phyloP scores from a whole-genome alignment of 495 filamentous ascomycete genomes.

The Penicillium robsamsonii region DNA sequence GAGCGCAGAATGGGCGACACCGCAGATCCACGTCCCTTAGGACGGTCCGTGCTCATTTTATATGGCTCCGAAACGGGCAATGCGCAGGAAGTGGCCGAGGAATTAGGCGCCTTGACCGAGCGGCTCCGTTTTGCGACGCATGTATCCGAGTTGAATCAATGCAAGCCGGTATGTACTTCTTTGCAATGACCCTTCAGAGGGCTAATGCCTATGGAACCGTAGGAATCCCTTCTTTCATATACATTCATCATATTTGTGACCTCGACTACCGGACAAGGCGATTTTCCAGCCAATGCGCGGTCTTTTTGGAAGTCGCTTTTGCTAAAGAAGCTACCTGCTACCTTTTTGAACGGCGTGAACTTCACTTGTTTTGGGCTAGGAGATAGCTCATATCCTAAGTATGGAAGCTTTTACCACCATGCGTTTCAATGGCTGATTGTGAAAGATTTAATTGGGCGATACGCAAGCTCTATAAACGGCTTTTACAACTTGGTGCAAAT shows the following conservation, averaged over 20 bases:
- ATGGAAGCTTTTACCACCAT: conserved; percentile 13
- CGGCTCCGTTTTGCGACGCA: conserved; percentile 73
- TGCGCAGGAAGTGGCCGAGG: conserved; percentile 81
- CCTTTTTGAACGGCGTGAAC: conserved; percentile 61
- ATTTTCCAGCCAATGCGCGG: conserved; percentile 76
- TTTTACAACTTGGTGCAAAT: conserved; percentile 80
- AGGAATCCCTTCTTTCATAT: conserved; percentile 50
- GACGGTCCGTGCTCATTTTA: conserved; percentile 68
- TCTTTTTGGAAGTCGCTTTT: conserved; percentile 84
- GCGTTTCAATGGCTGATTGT: conserved; percentile 7
- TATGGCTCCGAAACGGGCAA: conserved; percentile 97
- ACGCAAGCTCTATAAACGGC: conserved; percentile 79
- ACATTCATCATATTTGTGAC: conserved; percentile 73
- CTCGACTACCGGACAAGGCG: conserved; percentile 94
- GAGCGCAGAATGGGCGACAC: conserved; percentile 25
- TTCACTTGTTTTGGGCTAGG: conserved; percentile 90
- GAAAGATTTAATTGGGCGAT: conserved; percentile 89
- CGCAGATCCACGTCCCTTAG: conserved; percentile 13
- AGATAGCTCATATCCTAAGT: conserved; percentile 92
- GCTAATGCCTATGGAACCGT: conserved; percentile 8
- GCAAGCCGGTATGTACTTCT: conserved; percentile 63
- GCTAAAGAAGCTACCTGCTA: conserved; percentile 68
- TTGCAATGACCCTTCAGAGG: background rate
- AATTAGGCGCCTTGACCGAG: conserved; percentile 69
- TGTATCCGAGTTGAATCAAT: conserved; percentile 71